Evolutionary conservation across 768 basidiomycete species (phyloP).

Genomic region (Lactifluus hygrophoroides): DNA sequence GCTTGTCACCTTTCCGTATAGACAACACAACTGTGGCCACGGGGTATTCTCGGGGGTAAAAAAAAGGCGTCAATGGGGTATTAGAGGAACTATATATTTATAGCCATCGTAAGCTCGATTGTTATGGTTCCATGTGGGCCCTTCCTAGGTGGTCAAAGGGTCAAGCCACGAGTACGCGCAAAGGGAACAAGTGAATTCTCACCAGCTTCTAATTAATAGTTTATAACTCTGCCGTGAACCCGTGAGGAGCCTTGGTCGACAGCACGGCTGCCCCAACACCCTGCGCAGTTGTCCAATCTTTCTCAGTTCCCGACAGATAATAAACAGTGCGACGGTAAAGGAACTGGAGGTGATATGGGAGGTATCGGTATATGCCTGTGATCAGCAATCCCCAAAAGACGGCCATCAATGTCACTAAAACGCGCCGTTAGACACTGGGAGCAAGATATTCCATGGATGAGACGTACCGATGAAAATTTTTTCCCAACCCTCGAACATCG

Average conservation of each 20-base stretch:
- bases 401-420: constrained; percentile 26
- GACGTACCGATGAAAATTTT: constrained; percentile 48
- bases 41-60: too few relatives aligned
- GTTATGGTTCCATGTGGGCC: too few relatives aligned
- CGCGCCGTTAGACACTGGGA: constrained; percentile 6
- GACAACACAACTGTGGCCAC: too few relatives aligned
- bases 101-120: neutral
- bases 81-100: neutral
- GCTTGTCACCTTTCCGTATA: too few relatives aligned
- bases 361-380: constrained; percentile 45
- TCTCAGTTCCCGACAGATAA: constrained; percentile 52
- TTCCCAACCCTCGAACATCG: constrained; percentile 64
- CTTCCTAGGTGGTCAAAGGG: too few relatives aligned
- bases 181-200: neutral
- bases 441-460: neutral
- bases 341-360: constrained; percentile 48
- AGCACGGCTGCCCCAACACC: constrained; percentile 1
- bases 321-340: constrained; percentile 47
- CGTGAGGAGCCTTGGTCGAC: neutral
- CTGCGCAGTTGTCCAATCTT: constrained; percentile 3
- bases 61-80: too few relatives aligned
- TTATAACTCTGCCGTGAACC: constrained; percentile 4
- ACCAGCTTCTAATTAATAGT: neutral
- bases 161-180: neutral
- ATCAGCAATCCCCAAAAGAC: constrained; percentile 37